Evolutionary conservation across 108 stramenopile genomes (phyloP).

Genomic region (Cyclotella baltica): DNA sequence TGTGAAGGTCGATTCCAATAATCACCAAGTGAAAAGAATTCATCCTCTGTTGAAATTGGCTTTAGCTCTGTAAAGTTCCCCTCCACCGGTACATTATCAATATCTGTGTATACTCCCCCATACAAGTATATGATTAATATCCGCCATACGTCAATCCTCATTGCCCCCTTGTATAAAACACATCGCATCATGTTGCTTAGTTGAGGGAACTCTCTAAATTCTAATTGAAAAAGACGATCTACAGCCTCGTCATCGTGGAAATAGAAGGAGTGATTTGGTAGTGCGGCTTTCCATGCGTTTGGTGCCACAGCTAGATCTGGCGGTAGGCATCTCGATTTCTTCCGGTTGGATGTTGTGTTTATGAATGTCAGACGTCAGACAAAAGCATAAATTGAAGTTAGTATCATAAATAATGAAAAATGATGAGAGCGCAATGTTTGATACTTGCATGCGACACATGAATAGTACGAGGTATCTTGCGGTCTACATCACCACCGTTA

Average conservation of each 20-base stretch:
- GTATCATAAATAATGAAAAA: not conserved
- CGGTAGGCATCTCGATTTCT: conserved; percentile 29
- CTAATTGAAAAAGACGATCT: conserved; percentile 53
- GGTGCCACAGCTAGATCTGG: conserved; percentile 1
- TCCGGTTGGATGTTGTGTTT: not conserved
- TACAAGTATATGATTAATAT: conserved; percentile 40
- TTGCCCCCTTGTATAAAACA: conserved; percentile 44
- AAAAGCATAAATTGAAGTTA: not conserved
- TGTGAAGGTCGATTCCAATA: conserved; percentile 44
- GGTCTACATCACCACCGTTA: not conserved
- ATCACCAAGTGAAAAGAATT: conserved; percentile 43
- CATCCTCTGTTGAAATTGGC: conserved; percentile 25
- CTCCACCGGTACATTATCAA: conserved; percentile 29
- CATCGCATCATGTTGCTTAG: conserved; percentile 38
- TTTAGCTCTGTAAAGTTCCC: conserved; percentile 11
- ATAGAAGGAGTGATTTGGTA: conserved; percentile 59
- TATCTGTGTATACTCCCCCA: conserved; percentile 47
- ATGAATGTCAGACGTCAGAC: not conserved
- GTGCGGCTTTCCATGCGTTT: conserved; percentile 26
- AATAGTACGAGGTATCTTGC: conserved; percentile 29
- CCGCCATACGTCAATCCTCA: conserved; percentile 56
- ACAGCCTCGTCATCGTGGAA: conserved; percentile 74
- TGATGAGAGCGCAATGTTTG: not conserved
- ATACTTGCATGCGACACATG: conserved; percentile 15
- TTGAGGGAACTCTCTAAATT: conserved; percentile 57